Conservation (phyloP, 805 yeast genomes). For the Candida ascalaphidarum region DNA sequence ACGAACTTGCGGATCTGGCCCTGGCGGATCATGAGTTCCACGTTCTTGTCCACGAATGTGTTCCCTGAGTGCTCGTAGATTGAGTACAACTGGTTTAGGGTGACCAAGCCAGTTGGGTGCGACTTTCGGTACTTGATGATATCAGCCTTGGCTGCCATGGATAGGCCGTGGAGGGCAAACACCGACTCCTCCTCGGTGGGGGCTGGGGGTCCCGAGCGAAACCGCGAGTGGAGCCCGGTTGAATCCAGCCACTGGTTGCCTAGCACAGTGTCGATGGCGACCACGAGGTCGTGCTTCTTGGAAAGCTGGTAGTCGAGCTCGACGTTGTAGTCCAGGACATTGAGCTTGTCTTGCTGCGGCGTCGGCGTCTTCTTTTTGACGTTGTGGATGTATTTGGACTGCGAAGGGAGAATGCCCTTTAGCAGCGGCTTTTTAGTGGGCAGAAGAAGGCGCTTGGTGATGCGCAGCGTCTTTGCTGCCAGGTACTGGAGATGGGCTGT, state of each 20-base stretch:
- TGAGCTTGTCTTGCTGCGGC: slow-evolving; percentile 6
- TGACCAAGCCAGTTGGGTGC: slow-evolving; percentile 32
- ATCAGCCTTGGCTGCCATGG: slow-evolving; percentile 26
- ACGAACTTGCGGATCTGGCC: slow-evolving; percentile 32
- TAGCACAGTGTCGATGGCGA: slow-evolving; percentile 23
- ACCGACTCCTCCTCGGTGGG: slow-evolving; percentile 7
- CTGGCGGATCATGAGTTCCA: slow-evolving; percentile 26
- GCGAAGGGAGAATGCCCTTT: slow-evolving; percentile 18
- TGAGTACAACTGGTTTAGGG: slow-evolving; percentile 42
- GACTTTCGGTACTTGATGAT: slow-evolving; percentile 22
- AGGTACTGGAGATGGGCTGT: slow-evolving; percentile 19
- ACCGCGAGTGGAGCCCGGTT: slow-evolving; percentile 16
- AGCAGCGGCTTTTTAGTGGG: slow-evolving; percentile 15
- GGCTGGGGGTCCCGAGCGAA: too few species aligned
- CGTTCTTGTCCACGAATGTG: slow-evolving; percentile 41
- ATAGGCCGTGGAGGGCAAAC: slow-evolving; percentile 24
- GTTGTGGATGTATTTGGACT: slow-evolving; percentile 12
- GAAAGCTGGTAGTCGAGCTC: slow-evolving; percentile 30
- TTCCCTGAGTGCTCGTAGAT: slow-evolving; percentile 34
- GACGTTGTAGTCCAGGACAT: slow-evolving; percentile 25
- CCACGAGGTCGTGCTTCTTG: slow-evolving; percentile 17
- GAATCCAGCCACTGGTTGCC: slow-evolving; percentile 32
- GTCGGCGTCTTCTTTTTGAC: slow-evolving; percentile 2
- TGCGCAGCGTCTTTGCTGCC: slow-evolving; percentile 32
- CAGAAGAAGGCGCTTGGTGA: slow-evolving; percentile 17